Evolutionary conservation across 768 basidiomycete genomes (phyloP).

Genomic region (Asterophora lycoperdoides): DNA sequence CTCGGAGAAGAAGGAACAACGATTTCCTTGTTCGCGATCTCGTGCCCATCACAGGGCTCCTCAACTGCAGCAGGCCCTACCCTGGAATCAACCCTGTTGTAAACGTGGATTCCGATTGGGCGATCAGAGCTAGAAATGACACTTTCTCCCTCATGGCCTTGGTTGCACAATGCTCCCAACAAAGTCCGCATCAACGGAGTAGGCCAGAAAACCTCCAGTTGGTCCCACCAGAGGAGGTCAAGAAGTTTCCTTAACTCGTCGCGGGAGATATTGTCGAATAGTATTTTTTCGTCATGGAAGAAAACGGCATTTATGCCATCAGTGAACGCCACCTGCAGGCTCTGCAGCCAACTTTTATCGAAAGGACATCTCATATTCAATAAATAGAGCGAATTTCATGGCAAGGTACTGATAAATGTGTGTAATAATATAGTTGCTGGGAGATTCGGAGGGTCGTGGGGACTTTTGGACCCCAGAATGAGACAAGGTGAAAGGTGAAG

Average conservation of each 20-base stretch:
- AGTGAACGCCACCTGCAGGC: too few species aligned
- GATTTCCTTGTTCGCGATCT: conserved; percentile 8
- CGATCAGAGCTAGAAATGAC: conserved; percentile 1
- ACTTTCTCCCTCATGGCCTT: background rate
- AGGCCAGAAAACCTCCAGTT: too few species aligned
- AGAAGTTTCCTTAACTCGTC: background rate
- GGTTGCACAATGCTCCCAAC: background rate
- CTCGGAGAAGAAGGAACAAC: background rate
- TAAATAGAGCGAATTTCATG: background rate
- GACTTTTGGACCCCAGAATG: background rate
- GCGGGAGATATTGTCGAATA: background rate
- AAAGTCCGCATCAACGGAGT: background rate
- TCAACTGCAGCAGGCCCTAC: conserved; percentile 4
- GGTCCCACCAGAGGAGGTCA: too few species aligned
- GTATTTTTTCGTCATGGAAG: background rate
- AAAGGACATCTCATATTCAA: too few species aligned
- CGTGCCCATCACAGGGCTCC: background rate
- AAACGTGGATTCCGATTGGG: conserved; percentile 3
- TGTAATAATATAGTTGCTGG: background rate
- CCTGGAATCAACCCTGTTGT: conserved; percentile 5
- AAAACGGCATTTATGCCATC: background rate
- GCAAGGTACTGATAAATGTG: background rate
- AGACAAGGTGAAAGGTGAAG: background rate
- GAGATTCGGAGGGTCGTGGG: background rate
- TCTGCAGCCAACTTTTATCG: too few species aligned